These are phyloP conservation scores for Plasmopara muralis DNA, from an alignment of 352 stramenopile species.

Conservation along the genomic window DNA sequence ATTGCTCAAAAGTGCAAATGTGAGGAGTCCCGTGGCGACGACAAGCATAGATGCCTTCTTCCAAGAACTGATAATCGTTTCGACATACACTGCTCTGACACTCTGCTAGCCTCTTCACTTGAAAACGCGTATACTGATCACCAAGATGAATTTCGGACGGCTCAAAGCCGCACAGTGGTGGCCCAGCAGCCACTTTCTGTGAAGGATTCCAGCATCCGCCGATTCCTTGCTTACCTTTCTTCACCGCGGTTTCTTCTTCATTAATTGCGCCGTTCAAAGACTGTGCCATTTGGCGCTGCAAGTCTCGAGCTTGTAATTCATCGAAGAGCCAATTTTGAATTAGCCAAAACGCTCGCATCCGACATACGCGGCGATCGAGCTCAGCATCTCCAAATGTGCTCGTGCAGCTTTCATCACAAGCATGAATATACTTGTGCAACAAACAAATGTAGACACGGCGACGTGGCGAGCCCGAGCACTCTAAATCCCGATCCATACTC, in stretches of 20 bases:
- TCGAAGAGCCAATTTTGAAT: conserved; percentile 79
- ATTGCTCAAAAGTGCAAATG: conserved; percentile 73
- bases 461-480: conserved; percentile 57
- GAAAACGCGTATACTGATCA: conserved; percentile 48
- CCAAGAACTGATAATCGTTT: conserved; percentile 53
- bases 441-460: conserved; percentile 73
- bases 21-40: conserved; percentile 56
- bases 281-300: conserved; percentile 7
- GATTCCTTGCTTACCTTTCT: conserved; percentile 17
- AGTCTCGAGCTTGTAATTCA: conserved; percentile 32
- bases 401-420: conserved; percentile 66
- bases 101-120: conserved; percentile 32
- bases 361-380: conserved; percentile 58
- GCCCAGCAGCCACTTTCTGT: not conserved
- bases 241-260: conserved; percentile 4
- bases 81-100: conserved; percentile 36
- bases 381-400: conserved; percentile 51
- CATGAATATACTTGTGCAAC: conserved; percentile 77
- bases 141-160: conserved; percentile 54
- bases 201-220: not conserved
- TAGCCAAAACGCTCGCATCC: conserved; percentile 67
- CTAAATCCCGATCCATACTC: conserved; percentile 71
- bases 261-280: not conserved
- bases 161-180: conserved; percentile 26
- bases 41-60: conserved; percentile 71